These are phyloP conservation scores for Rhodofomes roseus DNA, from an alignment of 1,284 basidiomycete species.

Conservation along the genomic window DNA sequence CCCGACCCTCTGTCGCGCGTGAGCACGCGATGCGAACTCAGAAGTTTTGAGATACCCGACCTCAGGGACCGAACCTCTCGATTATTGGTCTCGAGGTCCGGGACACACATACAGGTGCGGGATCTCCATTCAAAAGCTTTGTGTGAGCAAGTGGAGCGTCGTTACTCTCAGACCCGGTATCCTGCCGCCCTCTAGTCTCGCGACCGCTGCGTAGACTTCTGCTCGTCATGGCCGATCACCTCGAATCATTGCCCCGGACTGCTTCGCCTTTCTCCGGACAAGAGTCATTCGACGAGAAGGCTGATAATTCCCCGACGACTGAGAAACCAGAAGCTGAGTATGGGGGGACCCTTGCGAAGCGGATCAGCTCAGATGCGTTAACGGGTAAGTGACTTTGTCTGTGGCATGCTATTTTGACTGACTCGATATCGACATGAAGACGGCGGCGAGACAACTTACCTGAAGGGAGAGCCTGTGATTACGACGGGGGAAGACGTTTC, in stretches of 20 bases:
- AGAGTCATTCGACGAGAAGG: conserved; percentile 1
- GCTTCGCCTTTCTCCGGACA: background rate
- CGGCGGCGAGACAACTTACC: conserved; percentile 32
- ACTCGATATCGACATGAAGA: background rate
- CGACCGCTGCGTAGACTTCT: too few species aligned
- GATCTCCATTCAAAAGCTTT: background rate
- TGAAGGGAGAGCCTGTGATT: conserved; percentile 53
- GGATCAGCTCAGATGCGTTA: background rate
- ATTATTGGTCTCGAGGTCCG: background rate
- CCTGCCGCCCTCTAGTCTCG: too few species aligned
- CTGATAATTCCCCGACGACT: background rate
- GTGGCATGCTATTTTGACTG: background rate
- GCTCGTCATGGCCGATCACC: background rate
- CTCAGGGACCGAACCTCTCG: background rate
- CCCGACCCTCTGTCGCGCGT: background rate
- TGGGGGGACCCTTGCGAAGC: background rate
- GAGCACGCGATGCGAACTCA: background rate
- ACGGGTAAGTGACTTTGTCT: background rate
- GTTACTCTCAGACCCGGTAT: background rate
- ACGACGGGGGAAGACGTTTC: conserved; percentile 56
- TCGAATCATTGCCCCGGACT: background rate
- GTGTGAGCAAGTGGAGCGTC: background rate
- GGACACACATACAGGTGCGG: background rate
- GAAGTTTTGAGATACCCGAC: too few species aligned
- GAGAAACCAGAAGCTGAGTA: background rate